phyloP scores from a whole-genome alignment of 495 filamentous ascomycete species.

The Aspergillus diversus region DNA sequence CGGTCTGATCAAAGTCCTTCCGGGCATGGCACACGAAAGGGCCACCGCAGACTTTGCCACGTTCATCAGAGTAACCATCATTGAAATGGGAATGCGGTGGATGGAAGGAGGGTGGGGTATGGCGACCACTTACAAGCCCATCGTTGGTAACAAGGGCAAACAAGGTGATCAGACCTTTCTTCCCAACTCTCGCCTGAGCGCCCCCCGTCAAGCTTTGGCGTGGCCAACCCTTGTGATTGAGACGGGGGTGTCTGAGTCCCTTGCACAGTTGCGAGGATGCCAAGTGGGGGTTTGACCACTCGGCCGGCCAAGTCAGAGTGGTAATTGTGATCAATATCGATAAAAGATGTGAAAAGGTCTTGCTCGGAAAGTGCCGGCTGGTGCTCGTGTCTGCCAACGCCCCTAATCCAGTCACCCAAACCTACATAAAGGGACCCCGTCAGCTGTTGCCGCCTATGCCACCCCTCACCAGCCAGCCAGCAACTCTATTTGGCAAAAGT shows the following conservation, averaged over 20 bases:
- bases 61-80: background rate
- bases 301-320: conserved; percentile 34
- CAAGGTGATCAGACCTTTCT: background rate
- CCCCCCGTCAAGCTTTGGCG: background rate
- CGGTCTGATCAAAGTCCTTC: background rate
- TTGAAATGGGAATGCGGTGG: background rate
- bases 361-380: conserved; percentile 32
- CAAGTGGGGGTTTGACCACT: conserved; percentile 37
- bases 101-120: background rate
- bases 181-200: background rate
- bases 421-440: background rate
- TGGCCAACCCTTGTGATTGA: conserved; percentile 41
- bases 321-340: conserved; percentile 27
- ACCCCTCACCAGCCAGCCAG: background rate
- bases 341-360: conserved; percentile 23
- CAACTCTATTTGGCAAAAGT: background rate
- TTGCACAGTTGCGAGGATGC: conserved; percentile 28
- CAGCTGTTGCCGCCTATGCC: background rate
- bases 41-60: background rate
- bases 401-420: background rate
- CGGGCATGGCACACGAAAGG: background rate
- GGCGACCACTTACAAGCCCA: background rate
- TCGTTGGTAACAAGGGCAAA: background rate
- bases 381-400: conserved; percentile 3
- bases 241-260: conserved; percentile 32